Conservation (phyloP, 768 basidiomycete genomes). For the Flagelloscypha sp. region DNA sequence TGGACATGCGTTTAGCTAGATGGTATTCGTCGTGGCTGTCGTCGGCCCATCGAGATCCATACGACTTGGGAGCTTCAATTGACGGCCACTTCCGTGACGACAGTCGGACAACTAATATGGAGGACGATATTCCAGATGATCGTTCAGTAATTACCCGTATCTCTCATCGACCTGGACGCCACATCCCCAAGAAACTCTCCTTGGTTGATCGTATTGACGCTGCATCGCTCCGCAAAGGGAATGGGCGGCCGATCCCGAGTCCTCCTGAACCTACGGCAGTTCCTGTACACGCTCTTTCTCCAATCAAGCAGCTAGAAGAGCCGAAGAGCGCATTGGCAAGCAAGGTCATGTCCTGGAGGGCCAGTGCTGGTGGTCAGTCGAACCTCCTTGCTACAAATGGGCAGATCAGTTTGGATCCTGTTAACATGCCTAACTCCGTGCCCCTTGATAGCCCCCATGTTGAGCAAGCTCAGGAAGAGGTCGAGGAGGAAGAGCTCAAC, state of each 20-base stretch:
- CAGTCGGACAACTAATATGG: constrained; percentile 37
- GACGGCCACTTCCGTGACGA: constrained; percentile 49
- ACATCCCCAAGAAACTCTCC: constrained; percentile 59
- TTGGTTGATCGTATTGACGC: constrained; percentile 58
- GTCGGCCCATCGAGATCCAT: constrained; percentile 34
- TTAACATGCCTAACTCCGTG: constrained; percentile 41
- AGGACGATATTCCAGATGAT: constrained; percentile 33
- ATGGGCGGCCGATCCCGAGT: too few relatives aligned
- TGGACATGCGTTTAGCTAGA: constrained; percentile 64
- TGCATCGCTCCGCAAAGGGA: constrained; percentile 28
- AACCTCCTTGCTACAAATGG: constrained; percentile 40
- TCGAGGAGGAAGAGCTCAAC: constrained; percentile 38
- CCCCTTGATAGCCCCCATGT: constrained; percentile 23
- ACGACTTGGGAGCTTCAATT: too few relatives aligned
- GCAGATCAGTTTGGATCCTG: constrained; percentile 42
- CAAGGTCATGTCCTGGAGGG: constrained; percentile 62
- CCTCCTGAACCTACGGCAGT: constrained; percentile 23
- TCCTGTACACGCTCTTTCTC: constrained; percentile 37
- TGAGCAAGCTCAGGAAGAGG: constrained; percentile 14
- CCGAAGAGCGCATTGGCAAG: constrained; percentile 45
- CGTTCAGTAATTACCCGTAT: constrained; percentile 19
- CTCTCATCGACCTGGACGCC: constrained; percentile 30
- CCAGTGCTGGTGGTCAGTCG: constrained; percentile 41
- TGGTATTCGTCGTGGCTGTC: constrained; percentile 74
- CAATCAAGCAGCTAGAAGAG: constrained; percentile 56